Base-by-base conservation (phyloP, 208 protist genomes). In the Trypanosoma mega region DNA sequence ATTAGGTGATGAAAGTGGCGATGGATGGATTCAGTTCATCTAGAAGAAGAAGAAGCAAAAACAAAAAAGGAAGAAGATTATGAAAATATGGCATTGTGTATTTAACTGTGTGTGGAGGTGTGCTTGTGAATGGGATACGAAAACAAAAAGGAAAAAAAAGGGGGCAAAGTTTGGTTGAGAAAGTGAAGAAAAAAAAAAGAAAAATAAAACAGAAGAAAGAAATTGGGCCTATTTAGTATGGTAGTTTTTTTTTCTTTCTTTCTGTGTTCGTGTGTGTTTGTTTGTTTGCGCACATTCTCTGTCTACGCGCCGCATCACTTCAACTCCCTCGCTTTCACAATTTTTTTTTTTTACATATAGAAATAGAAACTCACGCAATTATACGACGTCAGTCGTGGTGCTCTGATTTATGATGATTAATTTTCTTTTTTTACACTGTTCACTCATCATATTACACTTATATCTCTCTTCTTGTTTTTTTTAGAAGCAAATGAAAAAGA, bases 1-100 rank as follows among this genome's bases (percentile, higher is more conserved):
- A 9, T 63, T 63, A 46, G 68, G 24, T 21, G 63, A 72, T 26
- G 80, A 82, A 21, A 76, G 80, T 11, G 76, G 63, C 20, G 75
- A 90, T 50, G 72, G 87, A 45, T 72, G 74, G 9, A 76, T 93
- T 55, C 78, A 90, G 57, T 93, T 93, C 48, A 76, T 93, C 27
- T 93, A 72, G 62, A 21, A 9, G 11, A 21, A 21, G 16, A 29
- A 20, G 14, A 43, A 14, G 34, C 11, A 34, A 39, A 53, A 47
- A 52, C 9, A 47, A 29, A 39, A 31, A 30, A 50, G 11, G 23
- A 30, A n/a, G 48, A 26, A 33, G 26, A 54, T 41, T 30, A 44
- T 63, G 36, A 31, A 54, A 30, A 31, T 36, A 63, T 39, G 20
- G 8, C 2, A 14, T 41, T 23, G 9, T 48, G 12, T 48, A 20